Percentiles rank a stretch among this genome's conserved stretches.
Conservation (phyloP, 2,329 filamentous ascomycete genomes). For the Nothopassalora personata region DNA sequence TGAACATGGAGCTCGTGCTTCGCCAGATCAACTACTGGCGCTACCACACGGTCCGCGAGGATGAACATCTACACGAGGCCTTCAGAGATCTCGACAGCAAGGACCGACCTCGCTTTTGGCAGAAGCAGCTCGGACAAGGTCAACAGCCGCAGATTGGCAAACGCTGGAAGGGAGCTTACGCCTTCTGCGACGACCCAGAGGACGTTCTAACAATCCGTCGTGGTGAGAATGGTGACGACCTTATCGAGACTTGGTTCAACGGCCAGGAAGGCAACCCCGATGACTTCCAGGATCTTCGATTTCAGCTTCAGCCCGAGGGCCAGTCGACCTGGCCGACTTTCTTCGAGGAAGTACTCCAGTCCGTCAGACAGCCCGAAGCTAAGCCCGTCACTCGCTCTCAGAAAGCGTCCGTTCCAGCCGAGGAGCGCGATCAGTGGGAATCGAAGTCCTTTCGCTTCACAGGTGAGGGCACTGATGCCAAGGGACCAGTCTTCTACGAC, state of each 20-base stretch:
- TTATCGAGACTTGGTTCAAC: slow-evolving; percentile 30
- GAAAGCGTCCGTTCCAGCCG: slow-evolving; percentile 10
- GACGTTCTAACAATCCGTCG: slow-evolving; percentile 27
- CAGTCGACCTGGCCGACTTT: slow-evolving; percentile 32
- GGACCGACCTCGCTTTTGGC: slow-evolving; percentile 39
- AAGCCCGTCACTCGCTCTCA: slow-evolving; percentile 32
- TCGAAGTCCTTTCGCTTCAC: slow-evolving; percentile 33
- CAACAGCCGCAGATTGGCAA: slow-evolving; percentile 34
- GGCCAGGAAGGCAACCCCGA: slow-evolving; percentile 25
- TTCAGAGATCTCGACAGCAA: slow-evolving; percentile 33
- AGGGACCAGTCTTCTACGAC: slow-evolving; percentile 30
- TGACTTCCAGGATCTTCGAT: slow-evolving; percentile 29
- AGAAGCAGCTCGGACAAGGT: slow-evolving; percentile 12
- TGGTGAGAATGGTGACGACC: slow-evolving; percentile 3
- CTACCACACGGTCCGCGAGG: slow-evolving; percentile 41
- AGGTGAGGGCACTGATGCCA: slow-evolving; percentile 36
- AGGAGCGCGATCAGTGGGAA: slow-evolving; percentile 1
- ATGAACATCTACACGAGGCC: slow-evolving; percentile 34
- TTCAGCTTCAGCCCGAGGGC: slow-evolving; percentile 20
- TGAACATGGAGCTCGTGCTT: slow-evolving; percentile 45
- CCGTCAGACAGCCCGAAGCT: slow-evolving; percentile 24
- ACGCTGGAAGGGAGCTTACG: slow-evolving; percentile 50
- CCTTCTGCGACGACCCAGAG: slow-evolving; percentile 32
- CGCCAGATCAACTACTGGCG: slow-evolving; percentile 51
- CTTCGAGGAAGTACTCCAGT: slow-evolving; percentile 40